Percentiles rank a stretch among this genome's conserved stretches.
Evolutionary conservation across 176 grass and related monocot genomes (phyloP).

Genomic region (Rhynchospora tenuis): DNA sequence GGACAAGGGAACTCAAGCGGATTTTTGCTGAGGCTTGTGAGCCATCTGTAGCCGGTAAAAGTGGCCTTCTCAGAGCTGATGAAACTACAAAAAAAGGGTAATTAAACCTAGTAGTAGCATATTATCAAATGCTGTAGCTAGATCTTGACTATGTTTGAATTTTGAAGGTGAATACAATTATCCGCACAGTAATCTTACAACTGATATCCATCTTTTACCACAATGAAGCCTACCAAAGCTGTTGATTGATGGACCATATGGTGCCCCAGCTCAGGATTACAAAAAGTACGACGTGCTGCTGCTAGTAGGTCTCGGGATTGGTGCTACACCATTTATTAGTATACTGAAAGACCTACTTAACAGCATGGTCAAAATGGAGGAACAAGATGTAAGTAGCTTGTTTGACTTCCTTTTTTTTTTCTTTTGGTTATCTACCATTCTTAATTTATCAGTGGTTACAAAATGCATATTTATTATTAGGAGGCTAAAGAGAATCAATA

Average conservation of each 20-base stretch:
- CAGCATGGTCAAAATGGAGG: conserved; percentile 29
- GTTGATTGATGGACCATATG: conserved; percentile 65
- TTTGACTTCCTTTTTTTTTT: not conserved
- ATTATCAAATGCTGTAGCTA: not conserved
- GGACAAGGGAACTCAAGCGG: conserved; percentile 86
- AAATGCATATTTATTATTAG: not conserved
- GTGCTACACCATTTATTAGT: conserved; percentile 26
- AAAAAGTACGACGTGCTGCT: conserved; percentile 24
- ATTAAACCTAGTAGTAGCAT: conserved; percentile 13
- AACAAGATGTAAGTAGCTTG: conserved; percentile 28
- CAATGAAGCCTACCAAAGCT: conserved; percentile 84
- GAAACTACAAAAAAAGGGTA: conserved; percentile 78
- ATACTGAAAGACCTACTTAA: conserved; percentile 34
- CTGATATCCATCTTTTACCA: conserved; percentile 11
- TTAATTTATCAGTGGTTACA: not conserved
- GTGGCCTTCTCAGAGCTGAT: conserved; percentile 90
- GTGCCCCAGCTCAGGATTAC: conserved; percentile 26
- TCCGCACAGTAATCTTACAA: conserved; percentile 16
- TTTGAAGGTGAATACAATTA: conserved; percentile 14
- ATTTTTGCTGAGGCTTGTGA: conserved; percentile 92
- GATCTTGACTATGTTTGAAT: not conserved
- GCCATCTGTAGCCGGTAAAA: conserved; percentile 72
- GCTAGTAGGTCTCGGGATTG: conserved; percentile 23
- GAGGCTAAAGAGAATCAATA: conserved; percentile 16
- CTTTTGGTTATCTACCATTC: not conserved